phyloP scores from a whole-genome alignment of 331 rosid genomes.

The Prunus yedoensis region DNA sequence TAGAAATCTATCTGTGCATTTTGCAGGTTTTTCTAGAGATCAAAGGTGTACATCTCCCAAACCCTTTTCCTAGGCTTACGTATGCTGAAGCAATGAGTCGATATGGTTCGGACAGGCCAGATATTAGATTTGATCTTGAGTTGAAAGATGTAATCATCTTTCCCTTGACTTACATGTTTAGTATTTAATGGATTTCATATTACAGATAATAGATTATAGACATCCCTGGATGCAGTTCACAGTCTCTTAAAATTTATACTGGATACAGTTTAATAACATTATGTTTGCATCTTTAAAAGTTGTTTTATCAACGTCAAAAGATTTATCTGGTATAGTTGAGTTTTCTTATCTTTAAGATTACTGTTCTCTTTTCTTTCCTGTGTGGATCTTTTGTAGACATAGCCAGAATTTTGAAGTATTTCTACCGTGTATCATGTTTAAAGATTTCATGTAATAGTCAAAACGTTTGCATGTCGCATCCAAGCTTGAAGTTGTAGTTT shows the following conservation, averaged over 20 bases:
- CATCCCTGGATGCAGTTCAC: not conserved
- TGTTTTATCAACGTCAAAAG: not conserved
- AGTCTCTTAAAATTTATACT: not conserved
- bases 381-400: no score
- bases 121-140: conserved; percentile 85
- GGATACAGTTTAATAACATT: not conserved
- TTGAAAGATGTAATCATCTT: conserved; percentile 71
- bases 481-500: no score
- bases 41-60: conserved; percentile 77
- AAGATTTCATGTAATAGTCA: no score
- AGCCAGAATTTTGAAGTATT: no score
- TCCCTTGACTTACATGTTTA: not conserved
- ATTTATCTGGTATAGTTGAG: not conserved
- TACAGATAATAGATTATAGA: not conserved
- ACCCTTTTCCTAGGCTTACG: conserved; percentile 97
- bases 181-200: not conserved
- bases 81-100: conserved; percentile 91
- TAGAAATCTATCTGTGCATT: conserved; percentile 18
- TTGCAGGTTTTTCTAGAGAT: conserved; percentile 88
- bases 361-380: no score
- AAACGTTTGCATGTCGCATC: no score
- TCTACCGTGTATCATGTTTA: no score
- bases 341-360: no score
- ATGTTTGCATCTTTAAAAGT: not conserved
- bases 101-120: conserved; percentile 95